Conservation (phyloP, 371 early-diverging fungal genomes). For the Blakeslea trispora region DNA sequence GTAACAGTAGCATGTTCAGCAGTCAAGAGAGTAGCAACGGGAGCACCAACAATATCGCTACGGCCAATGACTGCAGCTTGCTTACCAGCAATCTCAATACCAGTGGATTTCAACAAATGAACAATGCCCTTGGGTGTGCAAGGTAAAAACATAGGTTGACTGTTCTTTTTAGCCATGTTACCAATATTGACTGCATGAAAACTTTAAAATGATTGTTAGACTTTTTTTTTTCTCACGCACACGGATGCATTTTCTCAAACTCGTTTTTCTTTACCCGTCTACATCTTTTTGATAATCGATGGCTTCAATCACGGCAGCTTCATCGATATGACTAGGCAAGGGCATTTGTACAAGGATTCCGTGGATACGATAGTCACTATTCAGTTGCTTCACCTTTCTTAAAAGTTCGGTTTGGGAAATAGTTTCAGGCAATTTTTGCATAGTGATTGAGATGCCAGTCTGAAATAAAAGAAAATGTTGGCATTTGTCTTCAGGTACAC, state of each 20-base stretch:
- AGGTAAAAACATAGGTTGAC: slow-evolving; percentile 80
- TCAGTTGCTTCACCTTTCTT: slow-evolving; percentile 62
- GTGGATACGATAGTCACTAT: slow-evolving; percentile 77
- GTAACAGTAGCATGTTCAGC: slow-evolving; percentile 87
- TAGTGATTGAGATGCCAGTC: slow-evolving; percentile 62
- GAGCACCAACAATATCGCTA: slow-evolving; percentile 93
- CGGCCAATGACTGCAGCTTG: slow-evolving; percentile 90
- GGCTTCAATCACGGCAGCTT: slow-evolving; percentile 77
- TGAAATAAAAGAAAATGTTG: slow-evolving; percentile 15
- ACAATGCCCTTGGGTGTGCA: slow-evolving; percentile 95
- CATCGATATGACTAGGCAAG: slow-evolving; percentile 84
- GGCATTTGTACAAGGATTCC: slow-evolving; percentile 96
- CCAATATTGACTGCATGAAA: slow-evolving; percentile 93
- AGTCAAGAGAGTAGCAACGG: slow-evolving; percentile 82
- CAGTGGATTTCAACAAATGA: slow-evolving; percentile 74
- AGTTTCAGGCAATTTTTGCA: slow-evolving; percentile 52
- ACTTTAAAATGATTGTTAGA: slow-evolving; percentile 30
- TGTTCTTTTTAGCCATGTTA: slow-evolving; percentile 76
- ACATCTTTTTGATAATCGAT: slow-evolving; percentile 91
- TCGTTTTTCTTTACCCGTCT: slow-evolving; percentile 71
- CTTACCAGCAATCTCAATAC: slow-evolving; percentile 26
- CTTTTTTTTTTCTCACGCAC: not conserved
- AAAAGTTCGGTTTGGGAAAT: slow-evolving; percentile 57
- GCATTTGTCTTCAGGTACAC: not conserved
- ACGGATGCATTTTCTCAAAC: too few relatives aligned